phyloP scores from a whole-genome alignment of 73 alveolate species.

The Diophrys sp. region DNA sequence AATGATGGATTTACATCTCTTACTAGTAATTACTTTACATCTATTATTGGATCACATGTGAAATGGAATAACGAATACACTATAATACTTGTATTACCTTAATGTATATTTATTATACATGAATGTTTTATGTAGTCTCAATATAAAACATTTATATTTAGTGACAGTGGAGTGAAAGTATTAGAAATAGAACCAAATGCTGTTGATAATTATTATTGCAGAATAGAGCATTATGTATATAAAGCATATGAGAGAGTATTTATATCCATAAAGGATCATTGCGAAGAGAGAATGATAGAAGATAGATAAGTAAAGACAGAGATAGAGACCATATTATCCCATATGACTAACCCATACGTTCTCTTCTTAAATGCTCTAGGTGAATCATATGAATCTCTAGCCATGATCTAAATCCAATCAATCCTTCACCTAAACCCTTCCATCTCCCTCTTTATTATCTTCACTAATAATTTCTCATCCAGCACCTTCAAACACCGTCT shows the following conservation, averaged over 20 bases:
- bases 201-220: neutral
- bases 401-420: neutral
- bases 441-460: too few species aligned
- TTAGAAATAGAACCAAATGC: neutral
- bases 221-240: neutral
- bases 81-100: neutral
- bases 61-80: too few species aligned
- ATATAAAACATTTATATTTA: too few species aligned
- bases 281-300: neutral
- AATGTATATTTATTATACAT: neutral
- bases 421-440: too few species aligned
- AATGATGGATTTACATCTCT: neutral
- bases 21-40: neutral
- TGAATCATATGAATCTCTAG: neutral
- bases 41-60: too few species aligned
- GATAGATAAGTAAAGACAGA: neutral
- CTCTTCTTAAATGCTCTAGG: neutral
- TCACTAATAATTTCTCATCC: neutral
- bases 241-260: neutral
- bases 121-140: neutral
- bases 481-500: too few species aligned
- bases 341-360: too few species aligned
- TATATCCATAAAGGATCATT: too few species aligned
- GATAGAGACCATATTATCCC: too few species aligned
- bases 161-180: neutral